Evolutionary conservation across 805 yeast genomes (phyloP).

Genomic region (Wickerhamomyces sydowiorum): DNA sequence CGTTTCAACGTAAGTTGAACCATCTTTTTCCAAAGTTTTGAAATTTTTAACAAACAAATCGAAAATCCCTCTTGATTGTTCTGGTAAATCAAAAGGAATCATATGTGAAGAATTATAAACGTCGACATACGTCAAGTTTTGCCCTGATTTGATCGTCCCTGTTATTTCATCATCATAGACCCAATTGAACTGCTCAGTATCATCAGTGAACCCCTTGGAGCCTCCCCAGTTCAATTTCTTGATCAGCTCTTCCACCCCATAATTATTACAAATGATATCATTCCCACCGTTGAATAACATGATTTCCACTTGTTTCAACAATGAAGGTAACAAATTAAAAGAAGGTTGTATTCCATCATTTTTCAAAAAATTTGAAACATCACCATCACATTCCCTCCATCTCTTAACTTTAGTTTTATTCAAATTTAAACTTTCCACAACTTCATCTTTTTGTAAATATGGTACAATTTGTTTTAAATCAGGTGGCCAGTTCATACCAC

Average conservation of each 20-base stretch:
- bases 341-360: constrained; percentile 56
- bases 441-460: constrained; percentile 44
- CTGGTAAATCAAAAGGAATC: constrained; percentile 85
- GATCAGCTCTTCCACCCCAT: constrained; percentile 68
- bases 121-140: constrained; percentile 72
- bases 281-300: constrained; percentile 81
- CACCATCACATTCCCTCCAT: constrained; percentile 78
- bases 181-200: constrained; percentile 35
- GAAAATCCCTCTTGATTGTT: constrained; percentile 61
- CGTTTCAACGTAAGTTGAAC: constrained; percentile 17
- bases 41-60: constrained; percentile 35
- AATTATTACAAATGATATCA: constrained; percentile 82
- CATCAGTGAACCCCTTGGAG: constrained; percentile 26
- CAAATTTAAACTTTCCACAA: constrained; percentile 49
- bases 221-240: constrained; percentile 62
- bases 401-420: constrained; percentile 27
- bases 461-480: constrained; percentile 46
- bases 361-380: constrained; percentile 46
- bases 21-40: constrained; percentile 10
- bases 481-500: constrained; percentile 93
- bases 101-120: constrained; percentile 82
- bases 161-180: constrained; percentile 34
- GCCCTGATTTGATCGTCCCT: constrained; percentile 46
- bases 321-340: constrained; percentile 56
- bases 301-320: constrained; percentile 54